Percentiles rank a stretch among this genome's conserved stretches.
These are phyloP conservation scores for Populus pruinosa DNA, from an alignment of 345 rosid genomes.

Conservation along the genomic window DNA sequence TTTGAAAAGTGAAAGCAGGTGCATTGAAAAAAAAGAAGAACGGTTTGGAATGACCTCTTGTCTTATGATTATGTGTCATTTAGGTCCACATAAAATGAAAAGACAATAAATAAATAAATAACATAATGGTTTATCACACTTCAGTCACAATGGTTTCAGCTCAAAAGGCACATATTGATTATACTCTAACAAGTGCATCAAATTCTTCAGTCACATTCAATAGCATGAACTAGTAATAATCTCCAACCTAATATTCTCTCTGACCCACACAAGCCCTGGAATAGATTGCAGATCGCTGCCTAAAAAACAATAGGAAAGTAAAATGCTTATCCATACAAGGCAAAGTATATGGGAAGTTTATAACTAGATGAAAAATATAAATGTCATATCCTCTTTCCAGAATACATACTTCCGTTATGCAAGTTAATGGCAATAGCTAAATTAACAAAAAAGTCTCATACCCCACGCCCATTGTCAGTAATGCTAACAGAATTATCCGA, in stretches of 20 bases:
- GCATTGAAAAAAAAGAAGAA: background rate
- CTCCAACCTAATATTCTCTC: background rate
- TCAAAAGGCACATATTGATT: background rate
- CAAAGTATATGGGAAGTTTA: background rate
- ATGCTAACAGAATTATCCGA: slow-evolving; percentile 83
- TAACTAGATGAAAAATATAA: background rate
- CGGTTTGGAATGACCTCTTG: background rate
- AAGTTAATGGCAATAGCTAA: slow-evolving; percentile 1
- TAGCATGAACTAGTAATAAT: background rate
- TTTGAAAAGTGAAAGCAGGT: background rate
- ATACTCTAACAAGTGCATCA: background rate
- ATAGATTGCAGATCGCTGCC: background rate
- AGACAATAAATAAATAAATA: background rate
- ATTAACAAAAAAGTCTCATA: slow-evolving; percentile 33
- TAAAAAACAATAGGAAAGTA: background rate
- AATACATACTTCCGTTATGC: background rate
- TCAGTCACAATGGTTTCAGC: background rate
- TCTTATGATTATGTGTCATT: background rate
- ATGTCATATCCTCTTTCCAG: background rate
- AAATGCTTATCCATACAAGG: background rate
- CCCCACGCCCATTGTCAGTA: slow-evolving; percentile 96
- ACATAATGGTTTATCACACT: background rate
- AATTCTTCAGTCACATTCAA: background rate
- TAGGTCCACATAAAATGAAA: background rate
- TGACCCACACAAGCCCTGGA: background rate